These are phyloP conservation scores for Microstroma glucosiphilum DNA, from an alignment of 1,284 basidiomycete genomes.

Conservation along the genomic window DNA sequence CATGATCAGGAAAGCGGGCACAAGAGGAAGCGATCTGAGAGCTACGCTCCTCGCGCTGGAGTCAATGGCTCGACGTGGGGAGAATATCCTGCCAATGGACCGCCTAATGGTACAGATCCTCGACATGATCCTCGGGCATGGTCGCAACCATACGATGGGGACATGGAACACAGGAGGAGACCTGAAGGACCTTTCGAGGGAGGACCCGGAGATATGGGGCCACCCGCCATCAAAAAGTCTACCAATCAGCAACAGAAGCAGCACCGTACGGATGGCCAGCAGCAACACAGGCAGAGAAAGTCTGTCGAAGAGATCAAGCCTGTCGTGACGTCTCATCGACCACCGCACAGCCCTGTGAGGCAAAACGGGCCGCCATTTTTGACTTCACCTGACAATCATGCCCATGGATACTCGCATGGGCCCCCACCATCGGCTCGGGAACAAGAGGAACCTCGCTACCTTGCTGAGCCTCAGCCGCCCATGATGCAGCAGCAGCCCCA, in stretches of 20 bases:
- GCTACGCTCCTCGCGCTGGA: not conserved
- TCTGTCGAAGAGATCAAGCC: not conserved
- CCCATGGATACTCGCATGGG: not conserved
- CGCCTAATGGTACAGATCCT: not conserved
- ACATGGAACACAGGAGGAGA: not conserved
- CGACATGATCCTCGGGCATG: not conserved
- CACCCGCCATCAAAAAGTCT: not conserved
- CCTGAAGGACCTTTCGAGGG: not conserved
- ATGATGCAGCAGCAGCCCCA: not conserved
- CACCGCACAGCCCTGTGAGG: not conserved
- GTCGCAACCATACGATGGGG: not conserved
- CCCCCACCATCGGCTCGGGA: not conserved
- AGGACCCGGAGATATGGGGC: not conserved
- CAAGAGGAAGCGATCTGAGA: slow-evolving; percentile 1
- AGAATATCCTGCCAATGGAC: not conserved
- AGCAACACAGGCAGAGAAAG: not conserved
- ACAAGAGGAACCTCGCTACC: not conserved
- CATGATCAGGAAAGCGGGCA: not conserved
- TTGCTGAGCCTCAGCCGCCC: not conserved
- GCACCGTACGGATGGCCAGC: not conserved
- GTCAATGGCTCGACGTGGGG: too few relatives aligned
- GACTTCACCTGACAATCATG: not conserved
- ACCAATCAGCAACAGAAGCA: not conserved
- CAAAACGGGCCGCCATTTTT: not conserved
- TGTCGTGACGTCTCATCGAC: not conserved